Evolutionary conservation across 1,284 basidiomycete species (phyloP).

Genomic region (Hymenochaete sp.): DNA sequence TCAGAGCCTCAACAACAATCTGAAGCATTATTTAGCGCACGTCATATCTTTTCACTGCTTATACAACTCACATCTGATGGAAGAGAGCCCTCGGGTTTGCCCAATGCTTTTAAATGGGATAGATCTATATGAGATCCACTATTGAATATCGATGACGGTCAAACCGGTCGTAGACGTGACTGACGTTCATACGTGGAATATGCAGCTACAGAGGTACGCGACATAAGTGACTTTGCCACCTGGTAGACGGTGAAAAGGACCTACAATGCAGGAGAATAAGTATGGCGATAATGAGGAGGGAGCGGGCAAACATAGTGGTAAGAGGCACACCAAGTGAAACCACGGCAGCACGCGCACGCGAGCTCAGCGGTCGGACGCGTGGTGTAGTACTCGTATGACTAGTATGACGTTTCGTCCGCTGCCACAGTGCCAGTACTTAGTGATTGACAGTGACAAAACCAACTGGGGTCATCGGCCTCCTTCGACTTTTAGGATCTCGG

Average conservation of each 20-base stretch:
- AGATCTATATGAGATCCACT: conserved; percentile 43
- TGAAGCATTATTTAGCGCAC: too few species aligned
- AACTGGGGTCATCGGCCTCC: too few species aligned
- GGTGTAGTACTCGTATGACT: background rate
- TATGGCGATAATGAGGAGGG: conserved; percentile 37
- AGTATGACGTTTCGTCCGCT: too few species aligned
- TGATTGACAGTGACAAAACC: too few species aligned
- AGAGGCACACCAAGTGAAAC: too few species aligned
- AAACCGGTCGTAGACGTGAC: too few species aligned
- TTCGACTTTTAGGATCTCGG: too few species aligned
- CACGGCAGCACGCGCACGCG: too few species aligned
- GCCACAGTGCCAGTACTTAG: too few species aligned
- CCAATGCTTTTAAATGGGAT: conserved; percentile 65
- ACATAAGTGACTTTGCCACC: background rate
- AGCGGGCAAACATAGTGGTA: conserved; percentile 34
- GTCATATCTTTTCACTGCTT: too few species aligned
- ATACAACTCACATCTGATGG: conserved; percentile 55
- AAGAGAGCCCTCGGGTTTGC: conserved; percentile 53
- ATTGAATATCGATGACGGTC: conserved; percentile 14
- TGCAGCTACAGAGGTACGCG: conserved; percentile 29
- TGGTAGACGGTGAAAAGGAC: background rate
- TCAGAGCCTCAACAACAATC: conserved; percentile 62
- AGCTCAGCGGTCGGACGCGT: too few species aligned
- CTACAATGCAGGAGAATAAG: conserved; percentile 45
- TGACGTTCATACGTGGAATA: conserved; percentile 58